Evolutionary conservation across 2,329 filamentous ascomycete species (phyloP).

Genomic region (Dothideomycetes sp.): DNA sequence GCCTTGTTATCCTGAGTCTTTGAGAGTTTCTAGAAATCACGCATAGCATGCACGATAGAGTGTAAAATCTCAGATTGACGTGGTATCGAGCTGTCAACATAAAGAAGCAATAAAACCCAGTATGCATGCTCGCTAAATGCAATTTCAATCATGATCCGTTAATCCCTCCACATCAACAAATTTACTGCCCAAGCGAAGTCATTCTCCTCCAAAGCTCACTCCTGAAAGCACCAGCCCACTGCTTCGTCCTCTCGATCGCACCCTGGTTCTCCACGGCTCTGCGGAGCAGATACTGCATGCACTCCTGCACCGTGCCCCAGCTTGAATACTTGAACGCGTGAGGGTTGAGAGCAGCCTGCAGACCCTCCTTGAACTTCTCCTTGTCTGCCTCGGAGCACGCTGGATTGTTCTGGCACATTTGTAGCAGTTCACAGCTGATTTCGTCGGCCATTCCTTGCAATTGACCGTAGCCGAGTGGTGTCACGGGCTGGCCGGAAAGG

Average conservation of each 20-base stretch:
- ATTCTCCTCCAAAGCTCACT: conserved; percentile 4
- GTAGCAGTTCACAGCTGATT: conserved; percentile 14
- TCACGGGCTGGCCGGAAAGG: conserved; percentile 5
- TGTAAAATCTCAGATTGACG: too few species aligned
- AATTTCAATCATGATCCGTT: too few species aligned
- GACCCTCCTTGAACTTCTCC: conserved; percentile 1
- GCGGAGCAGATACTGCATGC: conserved; percentile 18
- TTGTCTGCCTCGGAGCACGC: too few species aligned
- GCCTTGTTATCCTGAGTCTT: too few species aligned
- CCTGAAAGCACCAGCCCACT: conserved; percentile 2
- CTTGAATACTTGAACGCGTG: conserved; percentile 18
- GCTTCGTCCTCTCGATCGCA: conserved; percentile 6
- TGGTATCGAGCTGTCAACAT: too few species aligned
- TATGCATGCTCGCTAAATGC: too few species aligned
- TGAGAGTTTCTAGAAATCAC: too few species aligned
- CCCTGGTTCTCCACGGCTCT: conserved; percentile 17
- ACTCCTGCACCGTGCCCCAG: conserved; percentile 19
- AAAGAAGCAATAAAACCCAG: too few species aligned
- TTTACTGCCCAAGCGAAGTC: not conserved
- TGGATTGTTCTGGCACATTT: conserved; percentile 11
- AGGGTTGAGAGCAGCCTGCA: conserved; percentile 9
- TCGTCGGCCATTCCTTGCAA: conserved; percentile 21
- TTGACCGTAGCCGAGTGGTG: conserved; percentile 15
- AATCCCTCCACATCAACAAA: too few species aligned
- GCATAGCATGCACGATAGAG: too few species aligned